phyloP scores from a whole-genome alignment of 139 green algal species.

The Micractinium conductrix region DNA sequence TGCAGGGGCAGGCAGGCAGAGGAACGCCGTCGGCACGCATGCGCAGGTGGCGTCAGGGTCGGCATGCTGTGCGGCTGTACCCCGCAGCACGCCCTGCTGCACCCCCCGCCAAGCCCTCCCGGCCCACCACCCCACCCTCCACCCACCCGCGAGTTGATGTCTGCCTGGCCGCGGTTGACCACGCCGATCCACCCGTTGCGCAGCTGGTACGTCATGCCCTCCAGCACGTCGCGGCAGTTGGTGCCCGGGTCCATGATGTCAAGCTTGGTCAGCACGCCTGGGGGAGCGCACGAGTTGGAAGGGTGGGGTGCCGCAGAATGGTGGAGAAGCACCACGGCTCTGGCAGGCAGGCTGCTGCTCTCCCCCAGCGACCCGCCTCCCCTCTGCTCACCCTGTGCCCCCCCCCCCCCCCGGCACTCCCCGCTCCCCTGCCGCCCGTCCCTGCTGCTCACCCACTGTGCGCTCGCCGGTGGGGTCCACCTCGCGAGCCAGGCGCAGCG shows the following conservation, averaged over 20 bases:
- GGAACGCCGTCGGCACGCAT: neutral
- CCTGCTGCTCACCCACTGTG: slow-evolving; percentile 60
- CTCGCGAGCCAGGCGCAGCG: slow-evolving; percentile 92
- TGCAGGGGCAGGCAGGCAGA: slow-evolving; percentile 26
- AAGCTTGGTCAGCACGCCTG: slow-evolving; percentile 88
- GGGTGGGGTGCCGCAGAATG: neutral
- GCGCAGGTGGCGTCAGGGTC: too few relatives aligned
- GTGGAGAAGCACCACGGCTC: neutral
- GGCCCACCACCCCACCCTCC: neutral
- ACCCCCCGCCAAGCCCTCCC: neutral
- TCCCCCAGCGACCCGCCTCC: neutral
- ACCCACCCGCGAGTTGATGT: slow-evolving; percentile 84
- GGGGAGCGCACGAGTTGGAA: neutral
- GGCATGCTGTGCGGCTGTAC: too few relatives aligned
- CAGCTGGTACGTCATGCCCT: slow-evolving; percentile 75
- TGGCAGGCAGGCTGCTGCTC: neutral
- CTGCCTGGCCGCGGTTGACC: slow-evolving; percentile 91
- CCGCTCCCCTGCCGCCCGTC: neutral
- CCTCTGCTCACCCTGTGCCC: neutral
- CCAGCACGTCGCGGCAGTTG: slow-evolving; percentile 81
- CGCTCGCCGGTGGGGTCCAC: slow-evolving; percentile 84
- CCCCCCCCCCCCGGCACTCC: neutral
- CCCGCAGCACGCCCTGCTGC: neutral
- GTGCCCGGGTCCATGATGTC: slow-evolving; percentile 99
- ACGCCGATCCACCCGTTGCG: slow-evolving; percentile 94